Conservation (phyloP, 2,329 filamentous ascomycete genomes). For the Acarospora socialis region DNA sequence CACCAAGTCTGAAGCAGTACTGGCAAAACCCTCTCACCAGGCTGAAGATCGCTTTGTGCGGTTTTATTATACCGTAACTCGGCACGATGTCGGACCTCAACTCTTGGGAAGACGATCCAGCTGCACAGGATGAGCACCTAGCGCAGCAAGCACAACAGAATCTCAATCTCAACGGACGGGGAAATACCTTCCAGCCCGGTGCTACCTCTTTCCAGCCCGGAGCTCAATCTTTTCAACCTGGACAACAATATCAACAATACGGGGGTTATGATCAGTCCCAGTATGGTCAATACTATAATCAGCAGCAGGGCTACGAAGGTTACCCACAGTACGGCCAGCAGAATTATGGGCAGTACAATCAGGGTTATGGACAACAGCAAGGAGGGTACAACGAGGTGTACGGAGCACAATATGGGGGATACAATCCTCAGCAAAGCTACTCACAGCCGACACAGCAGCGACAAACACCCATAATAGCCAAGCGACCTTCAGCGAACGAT, state of each 20-base stretch:
- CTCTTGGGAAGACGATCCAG: slow-evolving; percentile 85
- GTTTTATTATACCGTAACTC: slow-evolving; percentile 16
- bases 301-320: slow-evolving; percentile 37
- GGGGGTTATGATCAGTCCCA: slow-evolving; percentile 37
- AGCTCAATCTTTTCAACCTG: slow-evolving; percentile 56
- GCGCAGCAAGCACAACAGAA: slow-evolving; percentile 62
- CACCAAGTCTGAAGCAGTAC: no score
- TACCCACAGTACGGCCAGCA: slow-evolving; percentile 44
- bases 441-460: slow-evolving; percentile 27
- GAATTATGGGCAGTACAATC: slow-evolving; percentile 35
- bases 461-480: slow-evolving; percentile 32
- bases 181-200: slow-evolving; percentile 48
- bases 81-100: slow-evolving; percentile 78
- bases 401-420: slow-evolving; percentile 16
- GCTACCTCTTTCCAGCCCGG: slow-evolving; percentile 60
- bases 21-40: slow-evolving; percentile 1
- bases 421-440: slow-evolving; percentile 27
- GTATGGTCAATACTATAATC: slow-evolving; percentile 28
- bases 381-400: slow-evolving; percentile 32
- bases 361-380: slow-evolving; percentile 31
- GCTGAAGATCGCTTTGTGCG: slow-evolving; percentile 12
- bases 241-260: slow-evolving; percentile 50
- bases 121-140: slow-evolving; percentile 62
- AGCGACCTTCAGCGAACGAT: slow-evolving; percentile 26
- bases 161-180: slow-evolving; percentile 48